Base-by-base conservation (phyloP, 2,329 filamentous ascomycete species). In the Elsinoe ampelina region DNA sequence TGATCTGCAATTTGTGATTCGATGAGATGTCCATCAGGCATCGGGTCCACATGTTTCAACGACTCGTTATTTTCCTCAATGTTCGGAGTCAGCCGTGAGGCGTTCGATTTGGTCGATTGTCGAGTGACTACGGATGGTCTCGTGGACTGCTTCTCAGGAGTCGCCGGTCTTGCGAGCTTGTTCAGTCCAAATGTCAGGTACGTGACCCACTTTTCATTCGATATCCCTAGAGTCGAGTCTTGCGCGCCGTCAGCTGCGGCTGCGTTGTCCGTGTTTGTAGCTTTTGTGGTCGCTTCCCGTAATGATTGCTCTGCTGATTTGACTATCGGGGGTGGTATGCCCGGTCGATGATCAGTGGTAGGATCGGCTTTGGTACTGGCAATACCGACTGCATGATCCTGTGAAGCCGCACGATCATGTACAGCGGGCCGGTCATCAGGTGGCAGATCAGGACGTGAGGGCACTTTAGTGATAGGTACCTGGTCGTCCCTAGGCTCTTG, bases 1-100 rank as follows among this genome's bases (percentile, higher is more conserved):
- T 76, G 74, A 1, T 61, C 60, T 64, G 83, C 87, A 54, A 88
- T 74, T 63, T 83, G 86, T 61, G 77, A 80, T 65, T 84, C 77
- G 63, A 84, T 75, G 19, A 64, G 59, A 50, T 74, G 71, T 8
- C 74, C 67, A 42, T 76, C 73, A 4, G 68, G 67, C 15, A 63
- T 64, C 0, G 68, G 68, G 5, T 71, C 68, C 8, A 68, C n/a
- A 12, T 65, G 60, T 7, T 61, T 59, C 22, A 69, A 55, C 2
- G 59, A 55, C 11, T 59, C 30, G 6, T 34, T 39, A 36, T 57
- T 48, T 22, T 20, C 32, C 58, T 57, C 13, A 20, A 41, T 39
- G 20, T 47, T 47, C 38, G 57, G 2, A 13, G 54, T 5, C 20
- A 34, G 22, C 34, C 58, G 64, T 17, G 66, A 54, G 0, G 64